Evolutionary conservation across 225 moss, liverwort and hornwort species (phyloP).

Genomic region (Lunularia cruciata): DNA sequence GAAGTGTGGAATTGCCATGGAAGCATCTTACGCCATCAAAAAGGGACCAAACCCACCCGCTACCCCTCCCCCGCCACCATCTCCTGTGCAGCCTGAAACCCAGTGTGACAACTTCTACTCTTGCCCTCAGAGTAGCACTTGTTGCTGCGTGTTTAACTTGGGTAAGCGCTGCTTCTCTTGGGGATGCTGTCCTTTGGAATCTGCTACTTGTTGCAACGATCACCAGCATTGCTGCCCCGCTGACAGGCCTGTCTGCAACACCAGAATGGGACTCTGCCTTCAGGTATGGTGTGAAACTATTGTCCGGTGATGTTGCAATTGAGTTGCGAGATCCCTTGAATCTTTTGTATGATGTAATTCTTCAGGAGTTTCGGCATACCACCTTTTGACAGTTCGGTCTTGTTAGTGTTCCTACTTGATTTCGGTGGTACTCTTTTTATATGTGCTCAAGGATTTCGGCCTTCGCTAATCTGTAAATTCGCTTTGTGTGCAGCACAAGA

Average conservation of each 20-base stretch:
- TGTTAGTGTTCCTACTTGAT: too few species aligned
- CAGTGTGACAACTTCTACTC: constrained; percentile 28
- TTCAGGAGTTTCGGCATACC: too few species aligned
- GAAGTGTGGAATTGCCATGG: constrained; percentile 46
- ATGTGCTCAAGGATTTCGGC: too few species aligned
- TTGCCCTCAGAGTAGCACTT: constrained; percentile 30
- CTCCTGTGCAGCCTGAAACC: constrained; percentile 8
- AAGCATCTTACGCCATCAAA: constrained; percentile 32
- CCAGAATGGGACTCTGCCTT: constrained; percentile 27
- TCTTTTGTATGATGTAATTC: too few species aligned
- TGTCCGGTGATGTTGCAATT: too few species aligned
- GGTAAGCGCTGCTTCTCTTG: constrained; percentile 24
- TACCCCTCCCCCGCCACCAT: constrained; percentile 10
- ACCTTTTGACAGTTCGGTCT: too few species aligned
- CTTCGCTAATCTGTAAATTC: too few species aligned
- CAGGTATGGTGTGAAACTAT: constrained; percentile 23
- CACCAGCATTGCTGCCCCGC: constrained; percentile 32
- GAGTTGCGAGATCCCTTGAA: too few species aligned
- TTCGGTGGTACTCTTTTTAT: too few species aligned
- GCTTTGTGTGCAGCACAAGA: constrained; percentile 14
- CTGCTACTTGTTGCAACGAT: constrained; percentile 32
- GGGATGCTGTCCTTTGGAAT: constrained; percentile 37
- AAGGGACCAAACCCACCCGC: constrained; percentile 19
- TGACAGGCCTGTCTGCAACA: constrained; percentile 24
- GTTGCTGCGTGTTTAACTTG: constrained; percentile 25